These are phyloP conservation scores for Cordyceps fumosorosea DNA, from an alignment of 2,329 filamentous ascomycete genomes.

Conservation along the genomic window DNA sequence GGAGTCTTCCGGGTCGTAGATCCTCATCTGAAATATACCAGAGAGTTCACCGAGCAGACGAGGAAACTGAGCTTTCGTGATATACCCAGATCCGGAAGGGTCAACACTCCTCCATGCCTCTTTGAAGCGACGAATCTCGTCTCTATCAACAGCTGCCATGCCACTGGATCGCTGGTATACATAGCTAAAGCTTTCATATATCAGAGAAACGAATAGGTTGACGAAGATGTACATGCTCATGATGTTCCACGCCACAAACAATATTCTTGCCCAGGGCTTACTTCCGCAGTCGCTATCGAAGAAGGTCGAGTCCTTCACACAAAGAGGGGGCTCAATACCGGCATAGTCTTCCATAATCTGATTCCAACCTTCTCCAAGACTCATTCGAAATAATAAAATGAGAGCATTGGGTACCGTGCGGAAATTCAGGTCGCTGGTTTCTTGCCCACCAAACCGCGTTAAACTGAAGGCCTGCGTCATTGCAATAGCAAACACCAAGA, in stretches of 20 bases:
- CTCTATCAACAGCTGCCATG: constrained; percentile 81
- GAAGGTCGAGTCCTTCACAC: constrained; percentile 65
- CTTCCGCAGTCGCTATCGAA: constrained; percentile 92
- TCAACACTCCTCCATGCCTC: constrained; percentile 97
- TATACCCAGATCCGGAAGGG: constrained; percentile 84
- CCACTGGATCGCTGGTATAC: constrained; percentile 95
- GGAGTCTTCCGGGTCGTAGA: constrained; percentile 87
- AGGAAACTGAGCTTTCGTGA: constrained; percentile 83
- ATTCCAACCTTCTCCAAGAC: constrained; percentile 95
- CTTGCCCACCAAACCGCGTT: constrained; percentile 72
- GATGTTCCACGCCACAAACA: constrained; percentile 98
- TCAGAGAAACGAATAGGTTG: constrained; percentile 94
- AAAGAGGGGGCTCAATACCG: constrained; percentile 69
- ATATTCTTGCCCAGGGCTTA: constrained; percentile 73
- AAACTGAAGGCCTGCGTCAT: constrained; percentile 93
- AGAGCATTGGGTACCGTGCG: constrained; percentile 89
- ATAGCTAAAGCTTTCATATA: constrained; percentile 99
- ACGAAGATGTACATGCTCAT: constrained; percentile 99
- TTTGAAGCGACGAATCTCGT: constrained; percentile 95
- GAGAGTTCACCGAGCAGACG: constrained; percentile 85
- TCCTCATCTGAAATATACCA: constrained; percentile 93
- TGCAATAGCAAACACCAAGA: constrained; percentile 92
- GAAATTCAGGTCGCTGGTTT: constrained; percentile 80
- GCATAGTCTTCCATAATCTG: constrained; percentile 94
- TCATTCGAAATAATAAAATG: constrained; percentile 88